Conservation (phyloP, 2,329 filamentous ascomycete species). For the Aspergillus unguis region DNA sequence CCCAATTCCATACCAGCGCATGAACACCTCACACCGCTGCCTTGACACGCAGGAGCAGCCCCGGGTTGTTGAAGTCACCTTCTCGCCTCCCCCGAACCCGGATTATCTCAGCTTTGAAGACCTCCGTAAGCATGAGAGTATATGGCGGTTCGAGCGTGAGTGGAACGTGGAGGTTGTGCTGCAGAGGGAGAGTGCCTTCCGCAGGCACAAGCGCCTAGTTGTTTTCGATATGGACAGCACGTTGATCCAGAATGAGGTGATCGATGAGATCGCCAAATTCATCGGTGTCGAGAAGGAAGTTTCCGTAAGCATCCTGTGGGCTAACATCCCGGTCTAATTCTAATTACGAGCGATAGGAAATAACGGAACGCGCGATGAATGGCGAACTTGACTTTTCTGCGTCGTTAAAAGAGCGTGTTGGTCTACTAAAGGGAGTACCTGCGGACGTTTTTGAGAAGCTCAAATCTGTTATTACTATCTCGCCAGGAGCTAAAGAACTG, state of each 20-base stretch:
- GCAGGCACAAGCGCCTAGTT: slow-evolving; percentile 77
- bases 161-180: slow-evolving; percentile 85
- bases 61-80: slow-evolving; percentile 52
- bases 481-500: slow-evolving; percentile 73
- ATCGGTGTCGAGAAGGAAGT: slow-evolving; percentile 80
- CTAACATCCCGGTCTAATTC: slow-evolving; percentile 8
- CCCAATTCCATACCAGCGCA: slow-evolving; percentile 49
- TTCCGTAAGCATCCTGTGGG: slow-evolving; percentile 48
- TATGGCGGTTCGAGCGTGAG: slow-evolving; percentile 80
- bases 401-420: slow-evolving; percentile 76
- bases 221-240: slow-evolving; percentile 99
- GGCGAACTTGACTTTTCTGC: slow-evolving; percentile 90
- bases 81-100: slow-evolving; percentile 49
- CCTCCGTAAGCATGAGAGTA: slow-evolving; percentile 73
- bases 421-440: slow-evolving; percentile 75
- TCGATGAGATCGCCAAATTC: slow-evolving; percentile 86
- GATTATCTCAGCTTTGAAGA: slow-evolving; percentile 58
- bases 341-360: slow-evolving; percentile 49
- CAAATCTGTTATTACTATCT: slow-evolving; percentile 71
- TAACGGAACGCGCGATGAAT: slow-evolving; percentile 91
- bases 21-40: slow-evolving; percentile 47
- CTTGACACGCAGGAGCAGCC: slow-evolving; percentile 48
- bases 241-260: slow-evolving; percentile 94
- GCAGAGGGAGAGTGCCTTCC: slow-evolving; percentile 69
- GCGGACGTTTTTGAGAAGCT: slow-evolving; percentile 75